Evolutionary conservation across 1,284 basidiomycete species (phyloP), one percentile per base, ranked within the genome.

Genomic region (Paramarasmius palmivorus): DNA sequence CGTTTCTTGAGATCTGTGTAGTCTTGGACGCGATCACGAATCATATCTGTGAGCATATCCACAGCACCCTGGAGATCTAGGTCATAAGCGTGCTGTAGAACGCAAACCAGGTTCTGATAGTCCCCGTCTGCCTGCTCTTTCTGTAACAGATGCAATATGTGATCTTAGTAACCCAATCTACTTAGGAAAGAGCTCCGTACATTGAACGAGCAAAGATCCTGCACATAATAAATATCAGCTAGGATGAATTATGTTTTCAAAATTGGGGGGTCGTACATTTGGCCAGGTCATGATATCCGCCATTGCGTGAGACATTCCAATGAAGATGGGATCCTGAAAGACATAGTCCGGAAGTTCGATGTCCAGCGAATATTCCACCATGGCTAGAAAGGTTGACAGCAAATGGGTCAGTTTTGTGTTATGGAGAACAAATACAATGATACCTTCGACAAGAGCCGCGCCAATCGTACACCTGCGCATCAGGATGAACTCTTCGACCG

Each of bases 91-190:
- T 71, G 61, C 74, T 79, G 78, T 50, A 79, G 68, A 48, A 71
- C 71, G 60, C 76, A 76, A 35, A 79, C 76, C 10, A 79, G 65
- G 56, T 79, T 79, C 61, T 78, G 76, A 56, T 75, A 77, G 58
- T 80, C 78, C 25, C 72, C 73, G 52, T 78, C 76, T 5, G 74
- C 68, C 56, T 79, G 77, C 57, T 79, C 77, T 65, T 78, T 78
- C 76, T 78, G 59, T 51, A 34, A 48, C 42, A 22, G 38, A 8
- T 35, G 52, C 42, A 48, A 50, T 41, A 36, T 51, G 45, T 57
- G 48, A 41, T 32, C 56, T 42, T 57, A 49, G 25, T 35, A 50
- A 45, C 38, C 6, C 38, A 14, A 25, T 29, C 41, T 55, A 35
- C 10, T 45, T 45, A 23, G 34, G 49, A 55, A 26, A 40, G 50